These are phyloP conservation scores for Exophiala sp. DNA, from an alignment of 2,329 filamentous ascomycete species.

Conservation along the genomic window DNA sequence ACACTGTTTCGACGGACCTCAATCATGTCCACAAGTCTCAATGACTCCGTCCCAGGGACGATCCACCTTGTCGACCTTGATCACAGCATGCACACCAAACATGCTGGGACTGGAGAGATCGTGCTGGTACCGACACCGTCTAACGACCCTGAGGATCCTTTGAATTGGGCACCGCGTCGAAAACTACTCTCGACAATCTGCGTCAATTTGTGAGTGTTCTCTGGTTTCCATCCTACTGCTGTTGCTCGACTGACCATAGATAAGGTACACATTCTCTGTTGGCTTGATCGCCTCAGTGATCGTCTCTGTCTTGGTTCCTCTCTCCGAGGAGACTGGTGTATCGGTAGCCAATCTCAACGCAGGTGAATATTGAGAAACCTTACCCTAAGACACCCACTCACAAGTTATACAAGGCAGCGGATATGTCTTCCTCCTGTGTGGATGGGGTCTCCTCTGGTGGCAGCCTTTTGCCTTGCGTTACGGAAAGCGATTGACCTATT, in stretches of 20 bases:
- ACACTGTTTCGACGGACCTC: too few relatives aligned
- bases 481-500: slow-evolving; percentile 31
- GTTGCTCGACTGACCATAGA: not conserved
- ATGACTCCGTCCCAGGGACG: slow-evolving; percentile 32
- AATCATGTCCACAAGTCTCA: too few relatives aligned
- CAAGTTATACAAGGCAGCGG: too few relatives aligned
- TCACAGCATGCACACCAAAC: slow-evolving; percentile 19
- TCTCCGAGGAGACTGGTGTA: slow-evolving; percentile 41
- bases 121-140: slow-evolving; percentile 35
- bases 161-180: slow-evolving; percentile 35
- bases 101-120: slow-evolving; percentile 28
- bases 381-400: too few relatives aligned
- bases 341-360: slow-evolving; percentile 43
- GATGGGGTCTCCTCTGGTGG: slow-evolving; percentile 37
- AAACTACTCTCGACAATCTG: slow-evolving; percentile 33
- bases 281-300: slow-evolving; percentile 32
- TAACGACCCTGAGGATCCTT: slow-evolving; percentile 37
- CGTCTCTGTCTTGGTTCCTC: slow-evolving; percentile 33
- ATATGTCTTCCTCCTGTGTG: slow-evolving; percentile 40
- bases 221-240: not conserved
- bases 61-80: slow-evolving; percentile 35
- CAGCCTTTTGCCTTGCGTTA: slow-evolving; percentile 41
- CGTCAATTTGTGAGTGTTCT: slow-evolving; percentile 30
- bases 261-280: slow-evolving; percentile 32
- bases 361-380: too few relatives aligned